Evolutionary conservation across 352 stramenopile species (phyloP).

Genomic region (Elongisporangium senticosum): DNA sequence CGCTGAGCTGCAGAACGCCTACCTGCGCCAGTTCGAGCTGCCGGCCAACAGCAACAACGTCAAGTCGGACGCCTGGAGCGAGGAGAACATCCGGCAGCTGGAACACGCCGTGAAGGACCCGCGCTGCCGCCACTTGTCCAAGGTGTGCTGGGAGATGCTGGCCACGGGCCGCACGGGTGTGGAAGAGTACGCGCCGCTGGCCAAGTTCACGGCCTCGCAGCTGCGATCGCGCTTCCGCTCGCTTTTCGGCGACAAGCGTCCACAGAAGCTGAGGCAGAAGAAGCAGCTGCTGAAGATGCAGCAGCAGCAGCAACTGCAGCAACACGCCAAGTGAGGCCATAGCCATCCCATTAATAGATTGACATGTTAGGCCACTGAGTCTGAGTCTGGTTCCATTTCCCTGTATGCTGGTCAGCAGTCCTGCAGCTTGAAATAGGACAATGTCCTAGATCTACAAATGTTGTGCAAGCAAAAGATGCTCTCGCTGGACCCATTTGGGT

Average conservation of each 20-base stretch:
- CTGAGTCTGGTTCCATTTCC: background rate
- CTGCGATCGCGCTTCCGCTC: conserved; percentile 72
- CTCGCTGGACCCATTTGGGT: background rate
- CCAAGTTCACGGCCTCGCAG: conserved; percentile 74
- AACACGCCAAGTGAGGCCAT: background rate
- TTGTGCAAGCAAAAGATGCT: background rate
- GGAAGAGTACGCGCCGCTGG: conserved; percentile 57
- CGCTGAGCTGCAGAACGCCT: conserved; percentile 63
- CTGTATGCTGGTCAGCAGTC: too few species aligned
- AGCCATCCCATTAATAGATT: background rate
- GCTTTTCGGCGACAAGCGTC: conserved; percentile 71
- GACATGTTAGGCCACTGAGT: background rate
- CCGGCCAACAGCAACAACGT: conserved; percentile 24
- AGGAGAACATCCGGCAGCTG: conserved; percentile 65
- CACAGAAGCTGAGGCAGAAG: conserved; percentile 61
- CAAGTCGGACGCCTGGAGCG: conserved; percentile 62
- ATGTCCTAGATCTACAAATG: background rate
- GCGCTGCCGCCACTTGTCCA: conserved; percentile 63
- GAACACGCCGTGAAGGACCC: conserved; percentile 66
- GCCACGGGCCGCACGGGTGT: conserved; percentile 64
- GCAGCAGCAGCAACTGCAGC: conserved; percentile 22
- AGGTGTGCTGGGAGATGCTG: conserved; percentile 78
- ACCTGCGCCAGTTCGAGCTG: conserved; percentile 59
- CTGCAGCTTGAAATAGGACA: too few species aligned
- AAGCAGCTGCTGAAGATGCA: conserved; percentile 60